phyloP scores from a whole-genome alignment of 1,284 basidiomycete species.

The Neolentinus lepideus region DNA sequence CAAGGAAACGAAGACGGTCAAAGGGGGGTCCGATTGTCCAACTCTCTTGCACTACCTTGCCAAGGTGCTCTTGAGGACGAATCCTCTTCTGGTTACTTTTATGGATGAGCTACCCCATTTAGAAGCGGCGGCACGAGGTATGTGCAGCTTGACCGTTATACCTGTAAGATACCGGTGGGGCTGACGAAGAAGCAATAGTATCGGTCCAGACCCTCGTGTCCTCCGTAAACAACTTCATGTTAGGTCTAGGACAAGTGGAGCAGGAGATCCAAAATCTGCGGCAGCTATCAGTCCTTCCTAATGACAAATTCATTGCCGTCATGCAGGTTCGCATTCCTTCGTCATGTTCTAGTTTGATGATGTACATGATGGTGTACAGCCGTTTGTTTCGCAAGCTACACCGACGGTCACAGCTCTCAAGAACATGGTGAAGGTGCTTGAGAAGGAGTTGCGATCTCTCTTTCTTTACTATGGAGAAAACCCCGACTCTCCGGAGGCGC shows the following conservation, averaged over 20 bases:
- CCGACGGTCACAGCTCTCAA: constrained; percentile 56
- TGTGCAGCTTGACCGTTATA: constrained; percentile 14
- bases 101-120: constrained; percentile 78
- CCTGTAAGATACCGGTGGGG: background rate
- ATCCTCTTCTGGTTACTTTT: constrained; percentile 65
- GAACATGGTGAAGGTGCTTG: constrained; percentile 50
- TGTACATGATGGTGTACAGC: constrained; percentile 24
- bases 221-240: constrained; percentile 49
- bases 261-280: constrained; percentile 45
- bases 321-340: constrained; percentile 48
- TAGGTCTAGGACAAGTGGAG: constrained; percentile 52
- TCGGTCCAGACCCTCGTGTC: constrained; percentile 59
- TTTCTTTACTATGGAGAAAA: constrained; percentile 71
- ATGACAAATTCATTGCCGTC: constrained; percentile 57
- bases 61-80: constrained; percentile 60
- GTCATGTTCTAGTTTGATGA: constrained; percentile 1
- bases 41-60: constrained; percentile 86
- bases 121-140: constrained; percentile 77
- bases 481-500: constrained; percentile 48
- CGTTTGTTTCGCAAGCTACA: constrained; percentile 46
- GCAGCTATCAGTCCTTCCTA: constrained; percentile 22
- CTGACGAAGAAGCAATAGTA: constrained; percentile 43
- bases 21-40: constrained; percentile 62
- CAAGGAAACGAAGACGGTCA: constrained; percentile 78
- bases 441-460: constrained; percentile 51